These are phyloP conservation scores for Gossypium laxum DNA, from an alignment of 441 rosid genomes.

Conservation along the genomic window DNA sequence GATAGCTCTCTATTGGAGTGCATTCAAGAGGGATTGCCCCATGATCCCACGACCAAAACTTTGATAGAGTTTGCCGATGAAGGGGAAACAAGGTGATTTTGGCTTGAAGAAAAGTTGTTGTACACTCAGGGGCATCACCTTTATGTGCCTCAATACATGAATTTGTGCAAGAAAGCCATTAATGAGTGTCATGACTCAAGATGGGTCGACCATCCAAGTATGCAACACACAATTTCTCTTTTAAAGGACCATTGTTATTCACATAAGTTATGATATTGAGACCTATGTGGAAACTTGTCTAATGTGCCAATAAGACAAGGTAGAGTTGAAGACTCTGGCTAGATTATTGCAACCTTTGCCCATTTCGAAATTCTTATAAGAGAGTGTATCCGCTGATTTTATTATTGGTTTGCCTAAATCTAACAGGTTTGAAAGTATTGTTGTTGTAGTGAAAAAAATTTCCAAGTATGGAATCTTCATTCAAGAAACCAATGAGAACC, in stretches of 20 bases:
- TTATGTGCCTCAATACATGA: background rate
- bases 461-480: background rate
- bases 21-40: background rate
- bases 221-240: background rate
- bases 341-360: background rate
- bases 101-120: background rate
- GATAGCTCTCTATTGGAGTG: background rate
- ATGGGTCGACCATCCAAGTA: background rate
- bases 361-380: too few relatives aligned
- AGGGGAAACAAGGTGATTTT: background rate
- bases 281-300: background rate
- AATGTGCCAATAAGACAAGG: background rate
- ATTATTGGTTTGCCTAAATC: background rate
- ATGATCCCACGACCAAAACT: background rate
- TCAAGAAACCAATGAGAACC: background rate
- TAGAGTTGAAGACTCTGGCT: background rate
- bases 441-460: background rate
- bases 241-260: background rate
- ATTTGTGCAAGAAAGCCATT: too few relatives aligned
- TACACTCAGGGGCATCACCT: background rate
- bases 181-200: background rate
- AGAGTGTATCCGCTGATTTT: background rate
- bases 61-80: background rate
- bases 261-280: background rate
- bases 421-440: background rate